Conservation (phyloP, 225 moss, liverwort and hornwort species). For the Polytrichum commune region DNA sequence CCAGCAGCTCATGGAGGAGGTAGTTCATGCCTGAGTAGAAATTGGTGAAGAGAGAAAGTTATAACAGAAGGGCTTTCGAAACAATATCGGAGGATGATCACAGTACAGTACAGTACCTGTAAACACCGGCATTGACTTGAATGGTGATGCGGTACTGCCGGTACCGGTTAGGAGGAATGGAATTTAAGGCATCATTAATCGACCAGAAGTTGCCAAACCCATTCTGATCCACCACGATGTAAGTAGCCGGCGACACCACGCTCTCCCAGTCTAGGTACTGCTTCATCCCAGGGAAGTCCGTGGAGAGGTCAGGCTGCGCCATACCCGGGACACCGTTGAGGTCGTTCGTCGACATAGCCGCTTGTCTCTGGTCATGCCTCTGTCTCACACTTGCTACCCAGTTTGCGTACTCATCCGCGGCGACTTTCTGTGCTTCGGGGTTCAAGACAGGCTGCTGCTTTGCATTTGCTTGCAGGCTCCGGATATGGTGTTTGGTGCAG, state of each 20-base stretch:
- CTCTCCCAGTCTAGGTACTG: conserved; percentile 38
- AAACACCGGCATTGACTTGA: conserved; percentile 41
- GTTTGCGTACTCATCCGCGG: conserved; percentile 10
- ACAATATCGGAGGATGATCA: not conserved
- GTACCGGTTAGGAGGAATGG: conserved; percentile 23
- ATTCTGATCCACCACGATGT: conserved; percentile 38
- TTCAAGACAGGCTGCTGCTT: not conserved
- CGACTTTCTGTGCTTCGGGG: conserved; percentile 2
- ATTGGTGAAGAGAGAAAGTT: too few relatives aligned
- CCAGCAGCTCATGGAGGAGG: too few relatives aligned
- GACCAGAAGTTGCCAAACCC: conserved; percentile 28
- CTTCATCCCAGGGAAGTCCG: conserved; percentile 43
- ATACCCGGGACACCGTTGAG: conserved; percentile 17
- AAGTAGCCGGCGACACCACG: conserved; percentile 24
- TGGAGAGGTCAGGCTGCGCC: conserved; percentile 26
- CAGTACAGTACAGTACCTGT: conserved; percentile 12
- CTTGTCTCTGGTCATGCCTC: conserved; percentile 12
- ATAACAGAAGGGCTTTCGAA: too few relatives aligned
- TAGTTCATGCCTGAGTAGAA: too few relatives aligned
- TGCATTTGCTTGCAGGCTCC: not conserved
- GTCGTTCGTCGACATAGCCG: conserved; percentile 4
- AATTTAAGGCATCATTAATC: conserved; percentile 31
- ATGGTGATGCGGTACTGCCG: conserved; percentile 47
- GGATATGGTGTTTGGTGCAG: conserved; percentile 21
- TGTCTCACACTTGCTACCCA: conserved; percentile 26